A percentile compares a stretch with the other conserved stretches of the same genome.
Conservation (phyloP, 2,329 filamentous ascomycete genomes). For the Trichoderma endophyticum region DNA sequence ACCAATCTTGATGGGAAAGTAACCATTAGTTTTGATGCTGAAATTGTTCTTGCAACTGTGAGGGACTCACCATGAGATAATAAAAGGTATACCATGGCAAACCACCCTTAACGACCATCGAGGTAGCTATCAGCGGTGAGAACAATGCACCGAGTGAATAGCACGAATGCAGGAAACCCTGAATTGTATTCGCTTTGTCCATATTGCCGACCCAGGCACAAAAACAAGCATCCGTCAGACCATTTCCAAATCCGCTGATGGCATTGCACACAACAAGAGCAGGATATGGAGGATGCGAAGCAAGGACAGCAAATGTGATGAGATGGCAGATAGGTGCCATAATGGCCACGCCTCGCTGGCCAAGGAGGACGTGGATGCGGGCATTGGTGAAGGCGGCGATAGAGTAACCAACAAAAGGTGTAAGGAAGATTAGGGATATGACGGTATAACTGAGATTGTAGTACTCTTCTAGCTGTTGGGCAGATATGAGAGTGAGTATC, state of each 20-base stretch:
- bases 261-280: conserved; percentile 61
- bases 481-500: no score
- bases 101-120: conserved; percentile 58
- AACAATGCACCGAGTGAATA: conserved; percentile 65
- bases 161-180: conserved; percentile 62
- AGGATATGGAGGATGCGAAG: conserved; percentile 62
- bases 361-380: conserved; percentile 55
- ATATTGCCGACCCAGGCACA: conserved; percentile 58
- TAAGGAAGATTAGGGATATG: conserved; percentile 62
- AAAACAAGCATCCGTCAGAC: conserved; percentile 53
- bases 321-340: conserved; percentile 60
- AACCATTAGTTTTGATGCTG: not conserved
- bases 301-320: conserved; percentile 57
- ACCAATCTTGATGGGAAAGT: conserved; percentile 32
- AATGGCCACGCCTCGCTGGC: conserved; percentile 64
- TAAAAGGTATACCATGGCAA: conserved; percentile 68
- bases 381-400: conserved; percentile 60
- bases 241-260: conserved; percentile 65
- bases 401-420: conserved; percentile 62
- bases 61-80: conserved; percentile 61
- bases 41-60: not conserved
- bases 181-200: conserved; percentile 64
- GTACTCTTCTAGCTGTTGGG: conserved; percentile 60
- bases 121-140: conserved; percentile 62
- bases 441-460: conserved; percentile 58